Evolutionary conservation across 2,329 filamentous ascomycete species (phyloP), one percentile per base, ranked within the genome.

Genomic region (Monosporascus sp.): DNA sequence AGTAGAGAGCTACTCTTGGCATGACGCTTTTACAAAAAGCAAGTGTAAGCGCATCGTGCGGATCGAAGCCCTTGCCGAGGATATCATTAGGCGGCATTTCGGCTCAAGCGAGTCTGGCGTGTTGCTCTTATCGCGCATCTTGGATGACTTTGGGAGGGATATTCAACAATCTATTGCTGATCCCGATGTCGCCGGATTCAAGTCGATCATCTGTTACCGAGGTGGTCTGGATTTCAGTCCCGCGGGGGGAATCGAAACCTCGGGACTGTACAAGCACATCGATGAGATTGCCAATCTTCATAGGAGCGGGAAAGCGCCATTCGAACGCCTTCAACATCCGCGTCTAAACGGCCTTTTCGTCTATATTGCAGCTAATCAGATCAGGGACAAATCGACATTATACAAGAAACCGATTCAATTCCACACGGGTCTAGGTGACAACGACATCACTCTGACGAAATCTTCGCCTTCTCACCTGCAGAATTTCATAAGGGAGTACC

Each of bases 351-450:
- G 89, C 56, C 81, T 84, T 55, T 69, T 93, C 3, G 83, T 94
- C 2, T 80, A 87, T 51, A 75, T 78, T 31, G 78, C 84, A 0
- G 83, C 90, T 7, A 74, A 78, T 46, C 67, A 84, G 27, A 78
- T 93, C 50, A 69, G 73, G 8, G 71, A 76, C 38, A 70, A 73
- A 34, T 68, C 66, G 19, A 67, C 66, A 3, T 69, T 71, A 1
- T 61, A 69, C 53, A 81, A 81, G 53, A 94, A 93, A 66, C 88
- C 90, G 0, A 74, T 95, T 14, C 90, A 95, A 64, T 88, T 96
- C 59, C 90, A 95, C 63, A 94, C 89, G 0, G 90, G 90, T 0
- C 76, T 94, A 0, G 90, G 90, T 1, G 90, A 94, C 64, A 88
- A 86, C 59, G 90, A 94, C 62, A 87, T 94, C 49, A 81, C 77